phyloP scores from a whole-genome alignment of 106 monocot species.

The Dioscorea zingiberensis region DNA sequence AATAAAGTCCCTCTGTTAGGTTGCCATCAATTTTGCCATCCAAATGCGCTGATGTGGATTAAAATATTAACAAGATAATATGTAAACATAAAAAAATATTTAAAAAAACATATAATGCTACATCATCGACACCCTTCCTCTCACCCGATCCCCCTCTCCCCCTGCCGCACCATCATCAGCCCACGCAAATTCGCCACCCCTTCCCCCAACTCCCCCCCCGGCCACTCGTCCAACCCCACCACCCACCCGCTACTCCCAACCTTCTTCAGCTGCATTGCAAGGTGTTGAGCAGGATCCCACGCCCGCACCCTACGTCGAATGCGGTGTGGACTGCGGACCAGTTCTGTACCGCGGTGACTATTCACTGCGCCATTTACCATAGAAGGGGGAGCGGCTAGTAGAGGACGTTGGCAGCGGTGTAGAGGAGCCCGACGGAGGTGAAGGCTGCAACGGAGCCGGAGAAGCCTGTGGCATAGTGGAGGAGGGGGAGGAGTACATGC shows the following conservation, averaged over 20 bases:
- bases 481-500: constrained; percentile 14
- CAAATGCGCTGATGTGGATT: no score
- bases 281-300: constrained; percentile 57
- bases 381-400: constrained; percentile 51
- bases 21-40: no score
- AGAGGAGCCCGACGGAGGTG: constrained; percentile 41
- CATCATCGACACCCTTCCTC: no score
- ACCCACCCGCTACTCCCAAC: constrained; percentile 33
- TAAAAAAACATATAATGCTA: no score
- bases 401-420: constrained; percentile 35
- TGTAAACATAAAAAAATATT: no score
- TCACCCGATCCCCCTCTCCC: no score
- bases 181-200: no score
- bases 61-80: no score
- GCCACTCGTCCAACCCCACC: constrained; percentile 43
- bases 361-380: constrained; percentile 49
- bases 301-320: constrained; percentile 62
- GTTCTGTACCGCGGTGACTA: constrained; percentile 47
- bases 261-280: constrained; percentile 63
- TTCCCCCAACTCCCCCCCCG: constrained; percentile 38
- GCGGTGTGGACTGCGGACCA: constrained; percentile 66
- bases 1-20: no score
- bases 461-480: constrained; percentile 25
- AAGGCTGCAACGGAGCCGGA: constrained; percentile 28
- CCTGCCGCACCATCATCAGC: no score